These are phyloP conservation scores for Pterocarpus macrocarpus DNA, from an alignment of 306 rosid genomes.

Conservation along the genomic window DNA sequence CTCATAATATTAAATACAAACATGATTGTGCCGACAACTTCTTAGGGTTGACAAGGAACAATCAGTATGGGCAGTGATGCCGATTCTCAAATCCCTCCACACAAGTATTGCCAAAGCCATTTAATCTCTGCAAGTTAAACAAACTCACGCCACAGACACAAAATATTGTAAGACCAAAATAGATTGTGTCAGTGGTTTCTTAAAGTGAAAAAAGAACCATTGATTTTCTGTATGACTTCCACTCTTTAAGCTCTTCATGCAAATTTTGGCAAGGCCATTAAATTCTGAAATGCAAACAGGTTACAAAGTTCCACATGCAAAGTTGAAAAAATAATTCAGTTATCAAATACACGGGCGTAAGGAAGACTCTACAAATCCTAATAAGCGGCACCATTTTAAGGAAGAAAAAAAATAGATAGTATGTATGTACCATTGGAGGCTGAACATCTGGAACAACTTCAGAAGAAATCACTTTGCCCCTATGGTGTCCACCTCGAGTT, in stretches of 20 bases:
- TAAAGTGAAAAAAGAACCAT: neutral
- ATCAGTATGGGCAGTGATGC: conserved; percentile 18
- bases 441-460: conserved; percentile 78
- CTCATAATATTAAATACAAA: neutral
- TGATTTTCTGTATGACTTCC: neutral
- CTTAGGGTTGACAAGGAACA: conserved; percentile 12
- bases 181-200: neutral
- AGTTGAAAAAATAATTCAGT: conserved; percentile 15
- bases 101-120: conserved; percentile 16
- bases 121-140: neutral
- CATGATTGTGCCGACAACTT: conserved; percentile 21
- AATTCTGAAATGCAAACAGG: conserved; percentile 17
- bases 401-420: neutral
- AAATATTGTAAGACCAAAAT: neutral
- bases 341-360: conserved; percentile 20
- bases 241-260: conserved; percentile 3
- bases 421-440: conserved; percentile 77
- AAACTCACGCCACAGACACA: neutral
- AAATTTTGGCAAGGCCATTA: neutral
- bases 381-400: conserved; percentile 9
- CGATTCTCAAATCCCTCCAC: conserved; percentile 3
- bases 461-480: conserved; percentile 79
- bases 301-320: neutral
- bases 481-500: conserved; percentile 88
- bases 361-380: conserved; percentile 7